Evolutionary conservation across 441 rosid genomes (phyloP).

Genomic region (Gossypium schwendimanii): DNA sequence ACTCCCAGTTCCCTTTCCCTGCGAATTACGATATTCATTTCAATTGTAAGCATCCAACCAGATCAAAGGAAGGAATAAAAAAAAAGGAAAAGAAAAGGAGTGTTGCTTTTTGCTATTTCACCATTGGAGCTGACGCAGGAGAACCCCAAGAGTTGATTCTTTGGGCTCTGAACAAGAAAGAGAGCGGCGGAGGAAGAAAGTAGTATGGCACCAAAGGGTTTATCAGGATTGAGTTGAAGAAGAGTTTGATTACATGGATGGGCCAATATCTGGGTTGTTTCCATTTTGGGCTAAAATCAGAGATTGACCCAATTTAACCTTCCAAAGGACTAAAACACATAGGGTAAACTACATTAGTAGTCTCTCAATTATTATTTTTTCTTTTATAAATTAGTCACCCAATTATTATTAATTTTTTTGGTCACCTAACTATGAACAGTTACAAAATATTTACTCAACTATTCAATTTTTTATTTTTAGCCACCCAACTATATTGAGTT

Average conservation of each 20-base stretch:
- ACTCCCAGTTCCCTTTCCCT: constrained; percentile 97
- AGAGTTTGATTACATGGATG: background rate
- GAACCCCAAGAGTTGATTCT: background rate
- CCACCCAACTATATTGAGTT: too few relatives aligned
- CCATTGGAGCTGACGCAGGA: constrained; percentile 31
- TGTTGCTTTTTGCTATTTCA: background rate
- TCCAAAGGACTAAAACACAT: background rate
- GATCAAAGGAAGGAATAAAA: background rate
- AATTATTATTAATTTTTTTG: too few relatives aligned
- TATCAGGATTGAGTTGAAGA: background rate
- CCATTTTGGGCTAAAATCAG: background rate
- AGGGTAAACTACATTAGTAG: too few relatives aligned
- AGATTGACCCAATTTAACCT: background rate
- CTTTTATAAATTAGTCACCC: too few relatives aligned
- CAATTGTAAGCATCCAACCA: background rate
- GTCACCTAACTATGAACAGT: too few relatives aligned
- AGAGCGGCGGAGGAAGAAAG: background rate
- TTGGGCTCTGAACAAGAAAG: background rate
- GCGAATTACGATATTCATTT: constrained; percentile 10
- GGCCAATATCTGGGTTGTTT: background rate
- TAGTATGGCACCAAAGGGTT: background rate
- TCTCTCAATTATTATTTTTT: too few relatives aligned
- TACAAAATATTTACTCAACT: too few relatives aligned
- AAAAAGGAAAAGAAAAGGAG: background rate
- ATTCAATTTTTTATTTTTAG: too few relatives aligned